A percentile compares a stretch with the other conserved stretches of the same genome.
These are phyloP conservation scores for Chaetoscypha palmicola DNA, from an alignment of 2,329 filamentous ascomycete species.

Conservation along the genomic window DNA sequence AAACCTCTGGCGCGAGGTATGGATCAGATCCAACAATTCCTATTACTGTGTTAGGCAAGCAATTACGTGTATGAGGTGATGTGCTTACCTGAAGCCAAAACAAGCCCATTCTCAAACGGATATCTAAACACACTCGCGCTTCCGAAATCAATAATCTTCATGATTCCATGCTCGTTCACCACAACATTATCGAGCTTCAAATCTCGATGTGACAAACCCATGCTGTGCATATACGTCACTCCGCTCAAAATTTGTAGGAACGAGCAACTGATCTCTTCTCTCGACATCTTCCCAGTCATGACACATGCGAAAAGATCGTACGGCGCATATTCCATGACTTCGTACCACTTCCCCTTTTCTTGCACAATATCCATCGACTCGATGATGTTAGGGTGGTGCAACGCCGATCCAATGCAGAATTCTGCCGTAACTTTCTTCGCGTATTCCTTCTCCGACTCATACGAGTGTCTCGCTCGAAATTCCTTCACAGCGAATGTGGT, in stretches of 20 bases:
- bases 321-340: constrained; percentile 98
- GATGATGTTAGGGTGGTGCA: constrained; percentile 97
- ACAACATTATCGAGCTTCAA: constrained; percentile 97
- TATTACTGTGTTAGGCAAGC: constrained; percentile 30
- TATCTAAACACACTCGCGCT: constrained; percentile 96
- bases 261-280: constrained; percentile 82
- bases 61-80: not conserved
- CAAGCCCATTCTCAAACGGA: constrained; percentile 86
- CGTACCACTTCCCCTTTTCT: constrained; percentile 91
- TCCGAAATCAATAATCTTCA: constrained; percentile 99
- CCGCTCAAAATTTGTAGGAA: constrained; percentile 94
- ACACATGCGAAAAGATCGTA: constrained; percentile 96
- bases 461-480: constrained; percentile 83
- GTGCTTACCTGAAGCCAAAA: constrained; percentile 68
- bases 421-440: constrained; percentile 97
- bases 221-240: constrained; percentile 88
- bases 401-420: constrained; percentile 93
- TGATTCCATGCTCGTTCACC: constrained; percentile 90
- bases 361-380: constrained; percentile 95
- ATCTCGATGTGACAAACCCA: constrained; percentile 91
- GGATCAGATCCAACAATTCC: constrained; percentile 82
- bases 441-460: constrained; percentile 92
- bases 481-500: constrained; percentile 97
- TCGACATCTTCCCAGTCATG: constrained; percentile 96
- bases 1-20: constrained; percentile 94